Conservation (phyloP, 2,329 filamentous ascomycete genomes). For the Pestalotiopsis sp. region DNA sequence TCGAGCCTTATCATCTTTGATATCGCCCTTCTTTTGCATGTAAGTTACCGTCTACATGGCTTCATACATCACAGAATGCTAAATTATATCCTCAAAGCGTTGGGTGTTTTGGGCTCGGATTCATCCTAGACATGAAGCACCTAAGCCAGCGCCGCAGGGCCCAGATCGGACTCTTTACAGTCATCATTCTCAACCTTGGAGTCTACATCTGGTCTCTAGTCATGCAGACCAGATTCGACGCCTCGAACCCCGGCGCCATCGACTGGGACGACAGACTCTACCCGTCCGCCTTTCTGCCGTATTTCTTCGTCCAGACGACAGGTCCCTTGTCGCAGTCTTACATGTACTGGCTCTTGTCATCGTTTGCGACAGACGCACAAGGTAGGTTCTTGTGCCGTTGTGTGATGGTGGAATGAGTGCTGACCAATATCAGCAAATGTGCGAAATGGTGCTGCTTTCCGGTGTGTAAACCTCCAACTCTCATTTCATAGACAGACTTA, state of each 20-base stretch:
- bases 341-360: slow-evolving; percentile 47
- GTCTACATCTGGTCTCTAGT: slow-evolving; percentile 53
- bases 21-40: slow-evolving; percentile 53
- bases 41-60: slow-evolving; percentile 20
- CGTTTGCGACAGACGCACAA: slow-evolving; percentile 43
- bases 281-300: slow-evolving; percentile 45
- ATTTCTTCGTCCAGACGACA: slow-evolving; percentile 48
- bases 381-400: slow-evolving; percentile 21
- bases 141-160: slow-evolving; percentile 46
- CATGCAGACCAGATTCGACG: slow-evolving; percentile 45
- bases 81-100: slow-evolving; percentile 27
- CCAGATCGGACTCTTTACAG: slow-evolving; percentile 45
- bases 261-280: slow-evolving; percentile 48
- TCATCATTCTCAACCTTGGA: slow-evolving; percentile 47
- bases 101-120: slow-evolving; percentile 51
- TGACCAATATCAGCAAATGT: slow-evolving; percentile 36
- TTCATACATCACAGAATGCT: neutral
- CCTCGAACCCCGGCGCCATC: slow-evolving; percentile 41
- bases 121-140: slow-evolving; percentile 42
- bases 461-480: slow-evolving; percentile 15
- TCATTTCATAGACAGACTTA: neutral
- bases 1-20: slow-evolving; percentile 44
- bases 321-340: slow-evolving; percentile 45
- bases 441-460: slow-evolving; percentile 42
- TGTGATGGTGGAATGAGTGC: neutral